A percentile compares a stretch with the other conserved stretches of the same genome.
Evolutionary conservation across 805 yeast genomes (phyloP).

Genomic region (Torulaspora delbrueckii): DNA sequence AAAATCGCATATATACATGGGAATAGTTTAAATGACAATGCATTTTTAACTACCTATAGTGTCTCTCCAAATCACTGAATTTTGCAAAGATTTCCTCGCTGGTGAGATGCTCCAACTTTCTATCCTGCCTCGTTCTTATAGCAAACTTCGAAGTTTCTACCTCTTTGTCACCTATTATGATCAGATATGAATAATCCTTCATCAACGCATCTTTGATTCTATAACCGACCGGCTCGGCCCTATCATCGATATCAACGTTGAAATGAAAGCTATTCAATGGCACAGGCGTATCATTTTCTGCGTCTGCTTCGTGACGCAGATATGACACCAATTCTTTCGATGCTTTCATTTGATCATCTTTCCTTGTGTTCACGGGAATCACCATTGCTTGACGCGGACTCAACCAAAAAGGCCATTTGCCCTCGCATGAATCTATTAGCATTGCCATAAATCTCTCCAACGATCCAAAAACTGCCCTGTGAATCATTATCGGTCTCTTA

Average conservation of each 20-base stretch:
- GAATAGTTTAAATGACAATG: neutral
- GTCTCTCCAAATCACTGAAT: conserved; percentile 53
- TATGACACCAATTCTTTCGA: conserved; percentile 46
- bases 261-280: conserved; percentile 58
- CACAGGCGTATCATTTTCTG: conserved; percentile 40
- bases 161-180: conserved; percentile 88
- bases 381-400: conserved; percentile 86
- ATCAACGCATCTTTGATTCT: conserved; percentile 73
- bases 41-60: conserved; percentile 34
- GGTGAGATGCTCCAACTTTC: conserved; percentile 42
- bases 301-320: conserved; percentile 44
- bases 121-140: conserved; percentile 53
- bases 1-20: conserved; percentile 11
- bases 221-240: conserved; percentile 73
- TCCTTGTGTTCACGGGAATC: conserved; percentile 69
- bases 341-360: conserved; percentile 39
- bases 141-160: conserved; percentile 54
- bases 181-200: conserved; percentile 70
- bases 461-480: conserved; percentile 93
- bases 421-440: conserved; percentile 81
- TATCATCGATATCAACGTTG: conserved; percentile 67
- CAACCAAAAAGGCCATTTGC: conserved; percentile 97
- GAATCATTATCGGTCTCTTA: conserved; percentile 86
- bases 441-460: conserved; percentile 89
- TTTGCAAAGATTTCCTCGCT: conserved; percentile 47